Base-by-base conservation (phyloP, 2,329 filamentous ascomycete genomes). In the Cadophora sp. region DNA sequence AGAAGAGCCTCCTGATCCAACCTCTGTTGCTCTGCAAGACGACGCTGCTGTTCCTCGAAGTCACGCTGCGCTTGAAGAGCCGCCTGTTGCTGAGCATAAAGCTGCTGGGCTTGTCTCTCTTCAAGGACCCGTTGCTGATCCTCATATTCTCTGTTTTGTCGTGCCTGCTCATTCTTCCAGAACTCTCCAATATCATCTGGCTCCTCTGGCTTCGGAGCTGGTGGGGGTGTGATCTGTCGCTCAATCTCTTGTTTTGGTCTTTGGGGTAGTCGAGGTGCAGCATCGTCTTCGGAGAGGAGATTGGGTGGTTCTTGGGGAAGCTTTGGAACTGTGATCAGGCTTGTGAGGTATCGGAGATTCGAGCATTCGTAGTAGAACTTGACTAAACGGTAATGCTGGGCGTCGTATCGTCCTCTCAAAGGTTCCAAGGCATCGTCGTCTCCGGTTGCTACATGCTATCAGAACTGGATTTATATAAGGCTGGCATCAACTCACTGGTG, bases 311-410 rank as follows among this genome's bases (percentile, higher is more conserved):
- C 94, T 81, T 97, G 93, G 0, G 96, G 94, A 62, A 99, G 87
- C 79, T 97, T 98, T 0, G 96, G 96, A 7, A 99, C 93, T 1
- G 93, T 97, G 77, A 99, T 98, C 62, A 99, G 85, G 76, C 94
- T 97, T 16, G 96, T 99, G 60, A 99, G 86, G 79, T 99, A 99
- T 74, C 96, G 91, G 65, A 99, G 86, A 79, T 98, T 99, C 12
- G 96, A 97, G 81, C 96, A 99, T 81, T 99, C 96, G 81, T 98
- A 98, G 82, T 99, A 99, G 82, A 98, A 99, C 77, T 97, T 96
- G 78, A 97, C 92, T 19, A 99, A 87, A 22, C 96, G 92, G 83
- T 98, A 95, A 80, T 99, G 96, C 77, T 98, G 96, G 16, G 96
- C 94, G 79, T 97, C 92, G 79, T 98, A 99, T 76, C 95, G 87